Evolutionary conservation across 169 alveolate species (phyloP), one percentile per base, ranked within the genome.

Genomic region (Eimeria tenella): DNA sequence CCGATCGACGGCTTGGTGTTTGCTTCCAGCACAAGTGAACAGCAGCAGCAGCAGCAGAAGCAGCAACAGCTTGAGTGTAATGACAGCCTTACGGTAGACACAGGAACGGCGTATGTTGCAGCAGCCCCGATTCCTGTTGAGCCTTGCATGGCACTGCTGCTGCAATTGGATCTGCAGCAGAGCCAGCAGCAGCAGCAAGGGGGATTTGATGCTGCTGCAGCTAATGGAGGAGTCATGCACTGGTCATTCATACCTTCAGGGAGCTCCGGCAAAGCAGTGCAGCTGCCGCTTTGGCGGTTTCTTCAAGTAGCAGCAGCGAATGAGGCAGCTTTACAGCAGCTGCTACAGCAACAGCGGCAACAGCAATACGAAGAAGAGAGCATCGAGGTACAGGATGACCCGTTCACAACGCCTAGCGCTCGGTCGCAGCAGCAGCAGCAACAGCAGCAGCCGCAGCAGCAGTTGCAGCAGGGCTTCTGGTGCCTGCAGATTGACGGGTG

Each of bases 201-300:
- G 58, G 93, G 58, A 25, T 90, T 90, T 74, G 94, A 74, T 23
- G 94, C 94, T 55, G 42, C 90, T 11, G 56, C 88, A 8, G 94
- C 86, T 5, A 63, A 71, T 8, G 89, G 94, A 49, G 94, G 89
- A 13, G 94, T 68, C 13, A 77, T 5, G 55, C 23, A 62, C 79
- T 88, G 94, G 94, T 88, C 88, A 9, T 77, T 88, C 52, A 55
- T 88, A 4, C 79, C 86, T 55, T 73, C 87, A 2, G 94, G 87
- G 52, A 53, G 56, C 9, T 3, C 21, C 1, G 94, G 87, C 1
- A 4, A 25, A 9, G 65, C 74, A 23, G 75, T 55, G 55, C 60
- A 42, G 88, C 90, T 90, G 65, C 94, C 94, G 49, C 65, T 90
- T 23, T 90, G 94, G 94, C 88, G 94, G 50, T 83, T 75, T 62